Base-by-base conservation (phyloP, 805 yeast genomes). In the Pichia sporocuriosa region DNA sequence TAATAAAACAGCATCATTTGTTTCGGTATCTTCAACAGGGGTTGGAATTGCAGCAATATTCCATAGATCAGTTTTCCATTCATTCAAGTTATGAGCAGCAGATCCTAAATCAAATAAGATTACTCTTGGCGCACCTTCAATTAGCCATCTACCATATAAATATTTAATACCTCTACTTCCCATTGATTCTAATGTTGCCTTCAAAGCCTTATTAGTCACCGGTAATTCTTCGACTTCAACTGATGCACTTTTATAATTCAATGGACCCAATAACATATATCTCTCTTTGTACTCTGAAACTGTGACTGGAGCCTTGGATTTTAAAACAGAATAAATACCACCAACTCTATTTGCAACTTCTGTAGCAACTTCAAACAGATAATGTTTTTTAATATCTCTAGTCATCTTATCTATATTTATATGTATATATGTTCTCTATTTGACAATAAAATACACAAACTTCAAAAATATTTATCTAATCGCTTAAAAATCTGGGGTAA, bases 341-440 rank as follows among this genome's bases (percentile, higher is more conserved):
- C 98, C 98, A 19, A 90, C 97, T 55, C 94, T 73, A 69, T 93
- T 89, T 55, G 97, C 97, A 39, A 90, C 97, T 62, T 90, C 98
- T 2, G 98, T 90, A 47, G 97, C 95, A 34, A 86, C 83, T 68
- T 90, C 98, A 57, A 90, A 88, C 37, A 93, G 73, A 42, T 89
- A 69, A 59, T 87, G 96, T 61, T 85, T 81, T 55, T 82, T 77
- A 47, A 90, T 80, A 69, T 87, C 96, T 66, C 97, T 77, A 24
- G 83, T 68, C 87, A 83, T 82, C 37, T 22, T 26, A 13, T 22
- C 12, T 16, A 12, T 26, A 9, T 5, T 26, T 26, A 26, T 24
- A 33, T n/a, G n/a, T n/a, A n/a, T n/a, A n/a, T n/a, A n/a, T n/a
- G n/a, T n/a, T n/a, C n/a, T n/a, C n/a, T n/a, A 15, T 5, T 26